Conservation (phyloP, 73 alveolate species). For the Uronychia setigera region DNA sequence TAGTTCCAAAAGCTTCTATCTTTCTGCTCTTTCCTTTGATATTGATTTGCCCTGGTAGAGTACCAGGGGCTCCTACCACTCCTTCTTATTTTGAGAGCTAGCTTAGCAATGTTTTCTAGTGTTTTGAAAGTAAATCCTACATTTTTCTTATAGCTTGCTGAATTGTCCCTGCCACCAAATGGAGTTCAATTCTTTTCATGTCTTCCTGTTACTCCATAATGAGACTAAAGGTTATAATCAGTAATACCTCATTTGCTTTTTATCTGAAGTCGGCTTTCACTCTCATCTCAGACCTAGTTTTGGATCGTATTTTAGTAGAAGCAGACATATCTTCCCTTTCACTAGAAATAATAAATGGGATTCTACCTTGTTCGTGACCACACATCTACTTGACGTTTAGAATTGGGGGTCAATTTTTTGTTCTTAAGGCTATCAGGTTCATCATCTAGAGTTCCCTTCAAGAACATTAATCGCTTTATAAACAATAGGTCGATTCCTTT, state of each 20-base stretch:
- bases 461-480: constrained; percentile 17
- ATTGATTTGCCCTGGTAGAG: background rate
- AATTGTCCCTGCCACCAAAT: background rate
- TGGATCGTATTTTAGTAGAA: background rate
- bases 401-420: background rate
- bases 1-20: background rate
- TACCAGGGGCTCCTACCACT: background rate
- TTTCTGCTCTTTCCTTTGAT: background rate
- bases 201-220: background rate
- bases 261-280: background rate
- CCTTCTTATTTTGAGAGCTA: background rate
- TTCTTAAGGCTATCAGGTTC: constrained; percentile 5
- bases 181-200: background rate
- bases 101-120: background rate
- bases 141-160: background rate
- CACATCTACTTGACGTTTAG: background rate
- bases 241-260: background rate
- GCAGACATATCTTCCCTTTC: background rate
- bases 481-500: constrained; percentile 16
- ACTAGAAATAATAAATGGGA: background rate
- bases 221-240: too few relatives aligned
- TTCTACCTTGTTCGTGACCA: background rate
- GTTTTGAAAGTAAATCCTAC: background rate
- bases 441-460: constrained; percentile 14
- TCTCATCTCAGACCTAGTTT: background rate